These are phyloP conservation scores for Paraphaeosphaeria minitans DNA, from an alignment of 2,329 filamentous ascomycete species.

Conservation along the genomic window DNA sequence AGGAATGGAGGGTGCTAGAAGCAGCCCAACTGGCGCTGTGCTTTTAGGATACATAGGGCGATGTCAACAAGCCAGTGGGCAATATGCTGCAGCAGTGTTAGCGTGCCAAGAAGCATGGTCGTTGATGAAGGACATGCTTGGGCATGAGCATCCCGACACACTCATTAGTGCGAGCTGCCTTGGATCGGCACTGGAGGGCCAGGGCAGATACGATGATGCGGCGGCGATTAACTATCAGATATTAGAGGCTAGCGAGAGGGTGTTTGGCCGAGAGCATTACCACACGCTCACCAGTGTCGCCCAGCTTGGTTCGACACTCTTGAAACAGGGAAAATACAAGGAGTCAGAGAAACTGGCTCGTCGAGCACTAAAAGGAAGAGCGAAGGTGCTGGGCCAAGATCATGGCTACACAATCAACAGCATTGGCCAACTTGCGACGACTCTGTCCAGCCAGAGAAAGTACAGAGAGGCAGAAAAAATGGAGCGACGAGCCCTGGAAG, in stretches of 20 bases:
- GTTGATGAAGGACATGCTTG: background rate
- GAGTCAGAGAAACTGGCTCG: constrained; percentile 13
- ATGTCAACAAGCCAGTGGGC: constrained; percentile 10
- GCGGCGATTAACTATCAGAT: background rate
- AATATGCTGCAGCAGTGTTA: constrained; percentile 8
- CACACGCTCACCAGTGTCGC: background rate
- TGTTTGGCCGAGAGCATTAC: background rate
- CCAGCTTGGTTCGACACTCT: constrained; percentile 1
- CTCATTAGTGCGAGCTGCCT: constrained; percentile 12
- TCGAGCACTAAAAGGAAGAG: constrained; percentile 10
- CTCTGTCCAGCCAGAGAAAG: background rate
- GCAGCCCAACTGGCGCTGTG: background rate
- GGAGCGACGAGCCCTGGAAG: background rate
- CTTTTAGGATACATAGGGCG: constrained; percentile 13
- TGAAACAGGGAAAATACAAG: constrained; percentile 3
- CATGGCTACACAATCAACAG: constrained; percentile 10
- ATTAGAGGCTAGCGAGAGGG: background rate
- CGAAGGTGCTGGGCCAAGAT: constrained; percentile 5
- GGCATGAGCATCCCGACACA: constrained; percentile 12
- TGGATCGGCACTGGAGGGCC: background rate
- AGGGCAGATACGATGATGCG: background rate
- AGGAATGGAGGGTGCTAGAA: constrained; percentile 12
- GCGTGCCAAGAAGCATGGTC: constrained; percentile 4
- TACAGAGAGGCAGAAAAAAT: background rate
- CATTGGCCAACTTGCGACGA: background rate